phyloP scores from a whole-genome alignment of 352 stramenopile species.

The Phytophthora rubi region DNA sequence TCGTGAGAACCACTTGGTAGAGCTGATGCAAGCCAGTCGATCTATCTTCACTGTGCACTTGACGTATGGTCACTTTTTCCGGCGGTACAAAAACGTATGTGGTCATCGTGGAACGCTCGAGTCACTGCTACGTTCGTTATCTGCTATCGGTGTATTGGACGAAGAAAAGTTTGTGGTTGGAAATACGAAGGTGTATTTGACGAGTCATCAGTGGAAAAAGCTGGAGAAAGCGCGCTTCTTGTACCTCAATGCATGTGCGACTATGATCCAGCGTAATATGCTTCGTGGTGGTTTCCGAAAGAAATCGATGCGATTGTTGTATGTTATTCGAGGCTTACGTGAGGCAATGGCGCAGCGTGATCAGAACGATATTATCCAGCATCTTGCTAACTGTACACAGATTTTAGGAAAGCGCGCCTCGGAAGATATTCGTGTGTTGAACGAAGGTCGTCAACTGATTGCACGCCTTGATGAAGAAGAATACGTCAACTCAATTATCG shows the following conservation, averaged over 20 bases:
- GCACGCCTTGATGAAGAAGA: conserved; percentile 73
- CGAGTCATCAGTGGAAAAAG: conserved; percentile 82
- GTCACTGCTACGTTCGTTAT: conserved; percentile 74
- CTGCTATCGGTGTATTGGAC: conserved; percentile 82
- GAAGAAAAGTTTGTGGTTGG: conserved; percentile 82
- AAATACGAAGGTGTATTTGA: conserved; percentile 77
- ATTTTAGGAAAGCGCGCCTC: conserved; percentile 64
- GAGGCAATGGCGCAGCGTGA: conserved; percentile 62
- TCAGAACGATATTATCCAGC: conserved; percentile 66
- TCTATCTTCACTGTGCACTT: conserved; percentile 80
- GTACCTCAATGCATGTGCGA: conserved; percentile 82
- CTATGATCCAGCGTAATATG: conserved; percentile 87
- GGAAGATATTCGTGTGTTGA: conserved; percentile 68
- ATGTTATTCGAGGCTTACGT: conserved; percentile 62
- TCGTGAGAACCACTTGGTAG: conserved; percentile 68
- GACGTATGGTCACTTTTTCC: conserved; percentile 83
- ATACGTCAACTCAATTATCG: conserved; percentile 79
- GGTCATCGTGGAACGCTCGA: conserved; percentile 77
- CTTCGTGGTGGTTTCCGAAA: conserved; percentile 70
- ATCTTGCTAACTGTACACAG: conserved; percentile 57
- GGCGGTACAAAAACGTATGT: conserved; percentile 84
- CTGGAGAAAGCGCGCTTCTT: conserved; percentile 79
- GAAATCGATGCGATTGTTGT: conserved; percentile 65
- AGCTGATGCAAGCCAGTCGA: conserved; percentile 77
- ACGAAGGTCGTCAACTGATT: conserved; percentile 57